Evolutionary conservation across 208 protist genomes (phyloP).

Genomic region (Crithidia expoeki): DNA sequence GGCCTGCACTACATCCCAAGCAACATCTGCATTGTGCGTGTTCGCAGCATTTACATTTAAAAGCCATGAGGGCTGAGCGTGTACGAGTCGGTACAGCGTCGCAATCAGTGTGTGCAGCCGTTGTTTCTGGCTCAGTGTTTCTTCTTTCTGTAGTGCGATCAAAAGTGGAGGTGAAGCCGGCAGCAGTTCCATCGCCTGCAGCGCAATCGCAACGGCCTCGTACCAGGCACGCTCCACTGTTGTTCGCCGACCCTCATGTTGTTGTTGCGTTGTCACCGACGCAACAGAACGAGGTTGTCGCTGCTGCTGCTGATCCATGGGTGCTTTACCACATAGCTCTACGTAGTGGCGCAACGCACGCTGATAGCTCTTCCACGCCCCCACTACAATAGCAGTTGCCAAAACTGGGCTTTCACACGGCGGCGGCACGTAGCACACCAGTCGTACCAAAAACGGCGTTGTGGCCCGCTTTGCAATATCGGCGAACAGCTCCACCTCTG

Average conservation of each 20-base stretch:
- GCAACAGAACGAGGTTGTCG: background rate
- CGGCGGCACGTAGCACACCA: conserved; percentile 37
- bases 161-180: background rate
- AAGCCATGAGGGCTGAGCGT: conserved; percentile 17
- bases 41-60: too few relatives aligned
- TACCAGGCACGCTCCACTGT: conserved; percentile 22
- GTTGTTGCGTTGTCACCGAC: background rate
- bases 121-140: background rate
- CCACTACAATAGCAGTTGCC: conserved; percentile 30
- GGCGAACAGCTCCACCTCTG: conserved; percentile 58
- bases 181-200: conserved; percentile 23
- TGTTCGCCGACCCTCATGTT: background rate
- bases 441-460: conserved; percentile 35
- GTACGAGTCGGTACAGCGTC: conserved; percentile 10
- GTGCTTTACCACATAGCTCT: background rate
- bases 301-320: background rate
- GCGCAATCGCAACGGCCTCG: conserved; percentile 20
- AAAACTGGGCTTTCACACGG: conserved; percentile 34
- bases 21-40: background rate
- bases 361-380: conserved; percentile 29
- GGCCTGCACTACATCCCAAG: background rate
- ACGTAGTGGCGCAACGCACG: conserved; percentile 14
- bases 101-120: background rate
- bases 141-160: background rate
- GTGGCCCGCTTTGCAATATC: conserved; percentile 45